phyloP scores from a whole-genome alignment of 2,329 filamentous ascomycete genomes.

The Trichothecium sympodiale region DNA sequence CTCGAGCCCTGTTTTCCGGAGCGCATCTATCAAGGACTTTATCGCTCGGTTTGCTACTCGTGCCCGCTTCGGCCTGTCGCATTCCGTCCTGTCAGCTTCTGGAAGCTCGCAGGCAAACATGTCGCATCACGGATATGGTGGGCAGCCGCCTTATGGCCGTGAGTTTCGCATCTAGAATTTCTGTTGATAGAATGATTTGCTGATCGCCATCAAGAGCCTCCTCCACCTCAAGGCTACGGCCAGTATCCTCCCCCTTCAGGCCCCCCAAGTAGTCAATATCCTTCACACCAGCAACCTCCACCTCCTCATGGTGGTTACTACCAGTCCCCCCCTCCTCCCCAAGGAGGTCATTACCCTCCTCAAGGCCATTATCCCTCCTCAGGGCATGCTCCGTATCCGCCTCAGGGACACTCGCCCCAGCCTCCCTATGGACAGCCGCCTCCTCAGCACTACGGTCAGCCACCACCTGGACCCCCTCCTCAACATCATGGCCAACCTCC shows the following conservation, averaged over 20 bases:
- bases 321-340: conserved; percentile 20
- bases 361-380: conserved; percentile 20
- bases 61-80: too few species aligned
- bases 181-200: not conserved
- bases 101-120: conserved; percentile 13
- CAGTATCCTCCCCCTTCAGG: conserved; percentile 17
- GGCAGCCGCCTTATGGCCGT: conserved; percentile 21
- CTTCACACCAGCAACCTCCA: conserved; percentile 13
- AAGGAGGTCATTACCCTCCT: conserved; percentile 15
- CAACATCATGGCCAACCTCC: conserved; percentile 18
- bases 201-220: conserved; percentile 14
- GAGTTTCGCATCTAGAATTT: conserved; percentile 10
- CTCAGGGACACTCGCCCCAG: conserved; percentile 17
- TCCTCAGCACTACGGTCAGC: conserved; percentile 12
- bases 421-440: conserved; percentile 14
- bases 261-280: conserved; percentile 6
- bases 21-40: too few species aligned
- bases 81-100: too few species aligned
- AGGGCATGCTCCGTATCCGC: conserved; percentile 14
- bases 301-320: conserved; percentile 18
- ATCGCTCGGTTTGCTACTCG: too few species aligned
- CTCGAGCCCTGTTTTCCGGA: too few species aligned
- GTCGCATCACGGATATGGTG: conserved; percentile 23
- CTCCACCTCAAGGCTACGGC: conserved; percentile 27
- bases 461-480: conserved; percentile 18